Conservation (phyloP, 2,329 filamentous ascomycete genomes). For the Ascocoryne sarcoides region DNA sequence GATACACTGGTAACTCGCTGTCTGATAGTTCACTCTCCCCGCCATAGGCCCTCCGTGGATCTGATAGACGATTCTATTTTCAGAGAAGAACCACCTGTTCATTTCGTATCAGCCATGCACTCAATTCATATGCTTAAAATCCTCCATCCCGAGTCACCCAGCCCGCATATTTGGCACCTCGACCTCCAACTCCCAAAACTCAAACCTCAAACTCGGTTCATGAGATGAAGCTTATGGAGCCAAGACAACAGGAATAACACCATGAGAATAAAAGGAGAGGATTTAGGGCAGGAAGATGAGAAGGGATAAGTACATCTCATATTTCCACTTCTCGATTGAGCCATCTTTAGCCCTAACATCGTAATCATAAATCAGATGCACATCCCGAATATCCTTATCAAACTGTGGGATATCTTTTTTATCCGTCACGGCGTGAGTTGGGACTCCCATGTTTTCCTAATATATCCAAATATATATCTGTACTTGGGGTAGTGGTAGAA, state of each 20-base stretch:
- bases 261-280: no score
- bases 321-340: slow-evolving; percentile 49
- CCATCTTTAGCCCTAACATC: slow-evolving; percentile 38
- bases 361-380: slow-evolving; percentile 50
- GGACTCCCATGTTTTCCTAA: slow-evolving; percentile 14
- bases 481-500: no score
- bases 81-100: slow-evolving; percentile 42
- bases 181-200: background rate
- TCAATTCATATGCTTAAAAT: no score
- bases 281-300: background rate
- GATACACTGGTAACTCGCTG: slow-evolving; percentile 47
- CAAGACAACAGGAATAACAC: no score
- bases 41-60: slow-evolving; percentile 54
- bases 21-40: slow-evolving; percentile 44
- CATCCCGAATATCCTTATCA: slow-evolving; percentile 42
- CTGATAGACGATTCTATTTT: slow-evolving; percentile 44
- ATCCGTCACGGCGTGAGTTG: slow-evolving; percentile 12
- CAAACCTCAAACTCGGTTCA: no score
- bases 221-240: no score
- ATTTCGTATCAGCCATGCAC: background rate
- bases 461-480: no score
- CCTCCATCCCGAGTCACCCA: no score
- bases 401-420: slow-evolving; percentile 28
- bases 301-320: slow-evolving; percentile 39
- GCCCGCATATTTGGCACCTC: no score